phyloP scores from a whole-genome alignment of 1,284 basidiomycete species.

The Earliella scabrosa region DNA sequence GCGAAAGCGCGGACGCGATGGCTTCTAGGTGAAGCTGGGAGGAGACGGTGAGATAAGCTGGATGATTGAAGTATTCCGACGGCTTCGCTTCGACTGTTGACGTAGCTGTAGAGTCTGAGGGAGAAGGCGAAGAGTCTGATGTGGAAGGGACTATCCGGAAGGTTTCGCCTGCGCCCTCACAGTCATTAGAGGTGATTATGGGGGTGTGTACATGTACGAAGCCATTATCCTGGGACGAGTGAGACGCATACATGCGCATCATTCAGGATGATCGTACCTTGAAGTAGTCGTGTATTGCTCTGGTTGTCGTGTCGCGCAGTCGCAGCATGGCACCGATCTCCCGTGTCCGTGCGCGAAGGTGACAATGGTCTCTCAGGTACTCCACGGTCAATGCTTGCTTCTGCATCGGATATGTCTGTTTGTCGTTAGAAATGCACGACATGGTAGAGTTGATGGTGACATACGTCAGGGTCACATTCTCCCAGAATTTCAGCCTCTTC shows the following conservation, averaged over 20 bases:
- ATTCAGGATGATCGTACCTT: conserved; percentile 51
- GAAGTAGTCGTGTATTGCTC: conserved; percentile 65
- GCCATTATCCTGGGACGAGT: conserved; percentile 58
- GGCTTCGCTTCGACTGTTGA: conserved; percentile 6
- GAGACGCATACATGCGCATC: conserved; percentile 1
- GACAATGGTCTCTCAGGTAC: conserved; percentile 81
- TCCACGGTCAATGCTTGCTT: conserved; percentile 79
- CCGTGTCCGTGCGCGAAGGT: conserved; percentile 82
- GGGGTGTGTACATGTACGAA: conserved; percentile 87
- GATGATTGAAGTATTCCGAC: conserved; percentile 69
- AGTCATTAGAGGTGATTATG: conserved; percentile 89
- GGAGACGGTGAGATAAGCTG: conserved; percentile 92
- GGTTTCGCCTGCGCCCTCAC: conserved; percentile 96
- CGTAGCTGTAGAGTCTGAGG: conserved; percentile 10
- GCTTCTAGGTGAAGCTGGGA: conserved; percentile 96
- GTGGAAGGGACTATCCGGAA: conserved; percentile 71
- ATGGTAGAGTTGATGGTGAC: conserved; percentile 22
- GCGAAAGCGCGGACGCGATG: conserved; percentile 74
- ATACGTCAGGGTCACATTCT: conserved; percentile 74
- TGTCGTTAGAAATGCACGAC: not conserved
- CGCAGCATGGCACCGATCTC: conserved; percentile 76
- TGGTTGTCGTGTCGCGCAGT: conserved; percentile 62
- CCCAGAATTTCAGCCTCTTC: conserved; percentile 71
- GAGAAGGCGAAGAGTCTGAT: conserved; percentile 20
- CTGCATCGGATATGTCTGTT: conserved; percentile 83